Base-by-base conservation (phyloP, 208 protist genomes). In the Angomonas ambiguus region DNA sequence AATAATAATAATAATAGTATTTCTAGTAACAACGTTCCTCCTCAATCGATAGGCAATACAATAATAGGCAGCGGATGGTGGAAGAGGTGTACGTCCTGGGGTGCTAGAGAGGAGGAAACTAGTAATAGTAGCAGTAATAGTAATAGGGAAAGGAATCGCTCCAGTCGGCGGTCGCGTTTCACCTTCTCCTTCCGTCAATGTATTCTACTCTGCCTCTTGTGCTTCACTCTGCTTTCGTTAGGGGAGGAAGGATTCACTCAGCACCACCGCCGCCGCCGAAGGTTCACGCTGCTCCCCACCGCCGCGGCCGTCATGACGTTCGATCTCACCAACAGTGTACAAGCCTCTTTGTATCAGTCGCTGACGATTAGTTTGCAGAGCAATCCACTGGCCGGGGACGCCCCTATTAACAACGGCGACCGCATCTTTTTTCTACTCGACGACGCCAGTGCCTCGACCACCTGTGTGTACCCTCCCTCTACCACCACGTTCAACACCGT, bases 301-400 rank as follows among this genome's bases (percentile, higher is more conserved):
- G 87, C 62, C 8, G 69, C 77, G 20, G 81, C 77, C 2, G 65
- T 67, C 20, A 78, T 96, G 63, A 80, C 66, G 20, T 96, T 94
- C 59, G 62, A 64, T 45, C 74, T 79, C 1, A 65, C 79, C 20
- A 93, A 92, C 66, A 80, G 87, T n/a, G 62, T 69, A 35, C 69
- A 93, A 48, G 71, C 90, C 1, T 93, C 88, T 2, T 51, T 96
- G n/a, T 92, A 92, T 67, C 88, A 94, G 65, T 83, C 82, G 0
- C 69, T 88, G 8, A 71, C 82, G 45, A 1, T 96, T 2, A 70
- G 51, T 22, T 76, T 96, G 49, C 57, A 62, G 33, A 88, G 85
- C 25, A 92, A 87, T 68, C 66, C 74, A n/a, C 61, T 87, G 28
- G 51, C 63, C 13, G 68, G 65, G 0, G 87, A 93, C 30, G 81